Evolutionary conservation across 2,329 filamentous ascomycete species (phyloP).

Genomic region (Alternaria metachromatica): DNA sequence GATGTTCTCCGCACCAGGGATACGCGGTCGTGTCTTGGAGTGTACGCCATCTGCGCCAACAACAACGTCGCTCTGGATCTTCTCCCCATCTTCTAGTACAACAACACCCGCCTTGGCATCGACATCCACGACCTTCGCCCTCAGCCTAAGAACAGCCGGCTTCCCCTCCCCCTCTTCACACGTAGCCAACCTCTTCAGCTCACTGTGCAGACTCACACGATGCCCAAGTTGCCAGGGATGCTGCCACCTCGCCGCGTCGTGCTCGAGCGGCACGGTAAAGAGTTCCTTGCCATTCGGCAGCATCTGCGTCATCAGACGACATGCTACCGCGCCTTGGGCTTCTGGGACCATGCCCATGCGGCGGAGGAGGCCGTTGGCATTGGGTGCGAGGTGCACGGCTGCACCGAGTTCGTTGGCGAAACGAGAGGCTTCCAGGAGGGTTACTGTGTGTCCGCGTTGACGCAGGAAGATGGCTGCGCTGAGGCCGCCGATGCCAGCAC

Average conservation of each 20-base stretch:
- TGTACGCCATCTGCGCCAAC: slow-evolving; percentile 64
- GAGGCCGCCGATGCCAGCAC: slow-evolving; percentile 61
- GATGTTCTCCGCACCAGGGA: slow-evolving; percentile 39
- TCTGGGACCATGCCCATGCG: slow-evolving; percentile 54
- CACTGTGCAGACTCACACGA: slow-evolving; percentile 60
- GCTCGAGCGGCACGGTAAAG: slow-evolving; percentile 47
- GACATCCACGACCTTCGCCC: slow-evolving; percentile 54
- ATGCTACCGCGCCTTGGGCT: slow-evolving; percentile 46
- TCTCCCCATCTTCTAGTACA: slow-evolving; percentile 49
- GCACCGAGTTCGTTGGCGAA: slow-evolving; percentile 65
- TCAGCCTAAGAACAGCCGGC: slow-evolving; percentile 50
- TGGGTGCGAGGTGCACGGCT: slow-evolving; percentile 68
- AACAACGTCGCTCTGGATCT: slow-evolving; percentile 57
- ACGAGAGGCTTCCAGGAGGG: slow-evolving; percentile 54
- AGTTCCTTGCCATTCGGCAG: slow-evolving; percentile 45
- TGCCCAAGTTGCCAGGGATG: slow-evolving; percentile 63
- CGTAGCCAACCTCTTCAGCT: slow-evolving; percentile 58
- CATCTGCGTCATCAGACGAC: slow-evolving; percentile 47
- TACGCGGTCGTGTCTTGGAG: slow-evolving; percentile 39
- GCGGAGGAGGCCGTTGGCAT: slow-evolving; percentile 64
- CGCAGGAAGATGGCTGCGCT: slow-evolving; percentile 61
- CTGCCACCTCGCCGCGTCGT: slow-evolving; percentile 56
- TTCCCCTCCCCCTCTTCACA: slow-evolving; percentile 43
- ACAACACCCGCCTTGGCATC: slow-evolving; percentile 42
- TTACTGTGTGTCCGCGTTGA: slow-evolving; percentile 43